A percentile compares a stretch with the other conserved stretches of the same genome.
Evolutionary conservation across 257 asterid genomes (phyloP).

Genomic region (Jasminum sambac): DNA sequence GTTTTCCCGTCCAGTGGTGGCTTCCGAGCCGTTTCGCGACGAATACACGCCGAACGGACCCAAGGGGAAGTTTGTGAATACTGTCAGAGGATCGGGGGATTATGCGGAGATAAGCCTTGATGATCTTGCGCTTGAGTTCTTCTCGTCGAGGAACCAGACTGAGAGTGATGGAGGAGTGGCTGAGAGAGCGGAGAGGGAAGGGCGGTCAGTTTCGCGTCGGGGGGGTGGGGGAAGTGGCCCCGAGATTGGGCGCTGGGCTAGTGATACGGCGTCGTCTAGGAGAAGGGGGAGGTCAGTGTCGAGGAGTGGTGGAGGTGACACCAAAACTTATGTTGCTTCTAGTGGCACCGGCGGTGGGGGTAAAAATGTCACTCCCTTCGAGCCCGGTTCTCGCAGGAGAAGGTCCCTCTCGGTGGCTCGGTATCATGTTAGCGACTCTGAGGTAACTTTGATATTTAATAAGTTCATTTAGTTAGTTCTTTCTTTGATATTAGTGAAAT

Average conservation of each 20-base stretch:
- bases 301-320: slow-evolving; percentile 37
- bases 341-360: slow-evolving; percentile 30
- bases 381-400: slow-evolving; percentile 52
- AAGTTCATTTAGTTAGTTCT: slow-evolving; percentile 10
- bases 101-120: slow-evolving; percentile 81
- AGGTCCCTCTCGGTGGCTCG: slow-evolving; percentile 73
- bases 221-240: slow-evolving; percentile 14
- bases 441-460: slow-evolving; percentile 57
- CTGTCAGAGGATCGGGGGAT: slow-evolving; percentile 61
- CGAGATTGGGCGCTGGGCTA: slow-evolving; percentile 79
- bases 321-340: slow-evolving; percentile 14
- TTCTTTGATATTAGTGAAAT: slow-evolving; percentile 11
- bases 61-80: slow-evolving; percentile 63
- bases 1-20: slow-evolving; percentile 30
- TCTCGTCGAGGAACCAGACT: slow-evolving; percentile 36
- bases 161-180: slow-evolving; percentile 37
- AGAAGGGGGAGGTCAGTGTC: slow-evolving; percentile 80
- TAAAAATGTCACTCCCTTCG: slow-evolving; percentile 30
- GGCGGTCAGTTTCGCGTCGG: slow-evolving; percentile 35
- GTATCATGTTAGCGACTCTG: slow-evolving; percentile 61
- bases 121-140: slow-evolving; percentile 76
- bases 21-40: slow-evolving; percentile 23
- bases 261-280: slow-evolving; percentile 75
- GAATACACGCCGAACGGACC: no score
- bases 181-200: slow-evolving; percentile 40